Percentiles rank a stretch among this genome's conserved stretches.
Conservation (phyloP, 768 basidiomycete species). For the Flagelloscypha sp. region DNA sequence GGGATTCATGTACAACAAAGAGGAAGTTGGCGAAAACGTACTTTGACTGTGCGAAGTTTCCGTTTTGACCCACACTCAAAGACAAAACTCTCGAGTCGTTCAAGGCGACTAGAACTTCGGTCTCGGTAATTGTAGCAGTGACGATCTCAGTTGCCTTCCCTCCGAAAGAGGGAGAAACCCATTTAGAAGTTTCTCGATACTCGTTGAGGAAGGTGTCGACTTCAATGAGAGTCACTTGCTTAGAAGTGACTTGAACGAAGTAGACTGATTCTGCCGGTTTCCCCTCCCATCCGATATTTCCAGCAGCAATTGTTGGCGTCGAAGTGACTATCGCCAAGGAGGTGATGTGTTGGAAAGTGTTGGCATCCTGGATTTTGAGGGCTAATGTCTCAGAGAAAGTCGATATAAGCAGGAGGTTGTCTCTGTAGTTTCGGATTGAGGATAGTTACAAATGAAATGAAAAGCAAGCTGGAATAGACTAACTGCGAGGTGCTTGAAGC, state of each 20-base stretch:
- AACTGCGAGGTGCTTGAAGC: constrained; percentile 43
- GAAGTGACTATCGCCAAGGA: constrained; percentile 33
- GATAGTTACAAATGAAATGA: constrained; percentile 1
- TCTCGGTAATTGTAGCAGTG: constrained; percentile 59
- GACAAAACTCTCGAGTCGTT: constrained; percentile 43
- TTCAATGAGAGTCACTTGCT: constrained; percentile 47
- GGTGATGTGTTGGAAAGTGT: constrained; percentile 46
- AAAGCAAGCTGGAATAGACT: not conserved
- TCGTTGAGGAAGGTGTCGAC: constrained; percentile 36
- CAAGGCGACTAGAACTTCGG: constrained; percentile 58
- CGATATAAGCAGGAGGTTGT: constrained; percentile 23
- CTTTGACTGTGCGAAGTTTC: constrained; percentile 24
- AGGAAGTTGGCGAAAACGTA: constrained; percentile 13
- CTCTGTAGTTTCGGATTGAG: not conserved
- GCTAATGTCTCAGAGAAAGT: constrained; percentile 44
- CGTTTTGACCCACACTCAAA: constrained; percentile 38
- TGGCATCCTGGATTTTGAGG: constrained; percentile 49
- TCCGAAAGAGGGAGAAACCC: constrained; percentile 25
- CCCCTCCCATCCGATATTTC: constrained; percentile 41
- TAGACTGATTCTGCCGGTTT: constrained; percentile 41
- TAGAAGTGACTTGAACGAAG: constrained; percentile 66
- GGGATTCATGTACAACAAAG: not conserved
- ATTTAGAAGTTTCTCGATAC: constrained; percentile 35
- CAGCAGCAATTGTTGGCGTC: constrained; percentile 54
- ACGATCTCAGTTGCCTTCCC: constrained; percentile 40